Percentiles rank a stretch among this genome's conserved stretches.
Conservation (phyloP, 2,329 filamentous ascomycete species). For the Diaporthe sp. region DNA sequence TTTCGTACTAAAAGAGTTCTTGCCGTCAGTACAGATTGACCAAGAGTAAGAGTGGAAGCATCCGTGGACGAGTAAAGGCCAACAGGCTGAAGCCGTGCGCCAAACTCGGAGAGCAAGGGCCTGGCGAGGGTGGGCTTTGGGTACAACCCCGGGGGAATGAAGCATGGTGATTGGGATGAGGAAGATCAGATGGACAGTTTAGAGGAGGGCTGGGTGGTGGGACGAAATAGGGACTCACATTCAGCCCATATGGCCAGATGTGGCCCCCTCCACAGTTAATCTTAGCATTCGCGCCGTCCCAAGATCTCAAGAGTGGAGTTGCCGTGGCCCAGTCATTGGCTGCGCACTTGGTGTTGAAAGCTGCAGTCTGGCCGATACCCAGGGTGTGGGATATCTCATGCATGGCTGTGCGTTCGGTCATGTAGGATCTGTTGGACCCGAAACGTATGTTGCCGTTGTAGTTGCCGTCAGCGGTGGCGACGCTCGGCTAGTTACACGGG, state of each 20-base stretch:
- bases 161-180: no score
- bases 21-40: neutral
- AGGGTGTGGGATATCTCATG: constrained; percentile 61
- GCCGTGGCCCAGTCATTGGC: constrained; percentile 55
- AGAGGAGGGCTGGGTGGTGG: neutral
- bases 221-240: constrained; percentile 34
- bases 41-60: neutral
- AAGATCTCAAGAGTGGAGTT: constrained; percentile 50
- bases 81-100: neutral
- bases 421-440: constrained; percentile 55
- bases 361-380: constrained; percentile 55
- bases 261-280: constrained; percentile 54
- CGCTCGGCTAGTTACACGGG: constrained; percentile 45
- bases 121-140: neutral
- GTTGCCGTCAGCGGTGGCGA: constrained; percentile 57
- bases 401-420: constrained; percentile 60
- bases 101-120: neutral
- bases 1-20: constrained; percentile 48
- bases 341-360: constrained; percentile 51
- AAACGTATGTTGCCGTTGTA: constrained; percentile 59
- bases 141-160: neutral
- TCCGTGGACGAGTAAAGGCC: neutral
- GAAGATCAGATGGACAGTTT: no score
- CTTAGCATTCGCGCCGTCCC: constrained; percentile 49
- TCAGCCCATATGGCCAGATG: constrained; percentile 54